Evolutionary conservation across 441 rosid species (phyloP).

Genomic region (Biscutella auriculata): DNA sequence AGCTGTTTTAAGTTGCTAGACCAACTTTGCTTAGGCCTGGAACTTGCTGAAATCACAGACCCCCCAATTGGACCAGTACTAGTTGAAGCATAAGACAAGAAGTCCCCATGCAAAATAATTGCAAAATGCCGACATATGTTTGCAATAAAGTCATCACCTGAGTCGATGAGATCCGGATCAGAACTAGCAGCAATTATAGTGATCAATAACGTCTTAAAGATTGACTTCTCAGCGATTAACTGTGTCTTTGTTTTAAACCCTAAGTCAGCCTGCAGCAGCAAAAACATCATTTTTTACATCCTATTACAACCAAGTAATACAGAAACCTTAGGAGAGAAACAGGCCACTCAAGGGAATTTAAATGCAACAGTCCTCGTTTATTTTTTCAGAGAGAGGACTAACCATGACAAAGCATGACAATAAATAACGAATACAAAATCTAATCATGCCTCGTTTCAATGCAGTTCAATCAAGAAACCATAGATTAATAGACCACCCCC

Average conservation of each 20-base stretch:
- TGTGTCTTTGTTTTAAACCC: slow-evolving; percentile 99
- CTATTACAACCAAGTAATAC: not conserved
- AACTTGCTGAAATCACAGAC: slow-evolving; percentile 43
- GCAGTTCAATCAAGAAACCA: not conserved
- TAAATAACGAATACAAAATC: not conserved
- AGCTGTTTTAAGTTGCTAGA: slow-evolving; percentile 65
- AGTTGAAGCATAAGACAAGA: slow-evolving; percentile 40
- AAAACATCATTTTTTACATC: not conserved
- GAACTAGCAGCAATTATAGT: slow-evolving; percentile 79
- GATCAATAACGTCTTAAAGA: slow-evolving; percentile 78
- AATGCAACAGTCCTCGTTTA: not conserved
- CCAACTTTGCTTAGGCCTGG: slow-evolving; percentile 45
- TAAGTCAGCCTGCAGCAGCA: slow-evolving; percentile 65
- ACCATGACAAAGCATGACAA: slow-evolving; percentile 5
- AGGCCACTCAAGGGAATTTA: not conserved
- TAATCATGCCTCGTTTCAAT: not conserved
- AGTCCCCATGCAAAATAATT: slow-evolving; percentile 68
- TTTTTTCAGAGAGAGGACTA: not conserved
- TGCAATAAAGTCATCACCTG: slow-evolving; percentile 71
- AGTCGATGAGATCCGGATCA: slow-evolving; percentile 64
- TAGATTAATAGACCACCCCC: too few species aligned
- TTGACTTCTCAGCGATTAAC: slow-evolving; percentile 93
- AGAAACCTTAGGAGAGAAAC: not conserved
- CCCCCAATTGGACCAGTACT: slow-evolving; percentile 38
- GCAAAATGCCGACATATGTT: slow-evolving; percentile 94